phyloP scores from a whole-genome alignment of 805 yeast genomes.

The Yarrowia yakushimensis region DNA sequence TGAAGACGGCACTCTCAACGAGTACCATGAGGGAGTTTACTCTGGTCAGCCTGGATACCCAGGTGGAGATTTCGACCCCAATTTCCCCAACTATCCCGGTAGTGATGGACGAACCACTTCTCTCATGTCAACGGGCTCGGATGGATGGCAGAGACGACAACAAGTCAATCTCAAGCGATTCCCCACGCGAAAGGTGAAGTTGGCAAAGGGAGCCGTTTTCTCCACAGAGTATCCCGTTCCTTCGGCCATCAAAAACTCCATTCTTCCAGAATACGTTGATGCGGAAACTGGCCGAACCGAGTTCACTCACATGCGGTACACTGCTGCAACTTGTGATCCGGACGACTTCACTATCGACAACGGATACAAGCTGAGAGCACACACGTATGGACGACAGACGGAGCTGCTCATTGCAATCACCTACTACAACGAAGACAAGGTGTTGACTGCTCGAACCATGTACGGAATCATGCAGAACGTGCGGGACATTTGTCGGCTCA shows the following conservation, averaged over 20 bases:
- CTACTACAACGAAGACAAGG: slow-evolving; percentile 66
- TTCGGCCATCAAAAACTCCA: slow-evolving; percentile 41
- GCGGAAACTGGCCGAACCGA: slow-evolving; percentile 46
- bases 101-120: neutral
- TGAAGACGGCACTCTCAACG: slow-evolving; percentile 15
- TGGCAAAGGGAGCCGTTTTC: slow-evolving; percentile 39
- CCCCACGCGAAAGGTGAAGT: slow-evolving; percentile 40
- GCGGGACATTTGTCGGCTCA: slow-evolving; percentile 54
- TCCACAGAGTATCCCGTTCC: slow-evolving; percentile 42
- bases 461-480: slow-evolving; percentile 64
- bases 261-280: slow-evolving; percentile 42
- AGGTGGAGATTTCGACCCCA: neutral
- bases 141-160: slow-evolving; percentile 33
- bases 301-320: slow-evolving; percentile 58
- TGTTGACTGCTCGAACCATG: slow-evolving; percentile 56
- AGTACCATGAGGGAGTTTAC: slow-evolving; percentile 21
- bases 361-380: slow-evolving; percentile 55
- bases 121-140: slow-evolving; percentile 21
- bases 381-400: slow-evolving; percentile 55
- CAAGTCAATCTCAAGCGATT: slow-evolving; percentile 35
- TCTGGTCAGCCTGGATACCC: slow-evolving; percentile 5
- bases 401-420: slow-evolving; percentile 61
- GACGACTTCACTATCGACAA: slow-evolving; percentile 52
- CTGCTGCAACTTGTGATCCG: slow-evolving; percentile 69
- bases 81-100: neutral